A percentile compares a stretch with the other conserved stretches of the same genome.
Evolutionary conservation across 1,139 yeast species (phyloP).

Genomic region (Scheffersomyces insectosa): DNA sequence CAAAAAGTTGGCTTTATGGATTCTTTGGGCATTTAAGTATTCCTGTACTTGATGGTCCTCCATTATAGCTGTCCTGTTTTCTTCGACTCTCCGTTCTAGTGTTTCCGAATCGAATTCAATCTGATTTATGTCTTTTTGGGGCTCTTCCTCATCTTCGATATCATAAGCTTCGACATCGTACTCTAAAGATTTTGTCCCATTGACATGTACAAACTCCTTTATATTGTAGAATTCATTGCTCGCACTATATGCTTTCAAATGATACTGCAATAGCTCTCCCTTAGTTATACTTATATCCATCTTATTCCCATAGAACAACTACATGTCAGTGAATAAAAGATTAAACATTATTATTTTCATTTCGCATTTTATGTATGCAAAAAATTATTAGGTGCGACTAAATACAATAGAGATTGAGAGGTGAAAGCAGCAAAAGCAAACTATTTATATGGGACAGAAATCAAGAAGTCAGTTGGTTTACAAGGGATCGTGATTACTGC

Average conservation of each 20-base stretch:
- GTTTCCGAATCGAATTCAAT: slow-evolving; percentile 21
- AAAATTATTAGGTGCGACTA: no score
- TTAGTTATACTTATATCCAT: slow-evolving; percentile 8
- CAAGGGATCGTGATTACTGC: slow-evolving; percentile 9
- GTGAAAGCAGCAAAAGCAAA: no score
- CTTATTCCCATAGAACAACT: not conserved
- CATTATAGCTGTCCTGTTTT: slow-evolving; percentile 8
- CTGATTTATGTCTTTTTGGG: slow-evolving; percentile 7
- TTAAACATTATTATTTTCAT: no score
- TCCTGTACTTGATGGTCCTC: slow-evolving; percentile 15
- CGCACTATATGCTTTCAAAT: slow-evolving; percentile 1
- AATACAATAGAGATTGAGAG: no score
- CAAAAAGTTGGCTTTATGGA: slow-evolving; percentile 23
- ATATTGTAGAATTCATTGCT: slow-evolving; percentile 3
- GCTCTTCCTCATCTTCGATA: not conserved
- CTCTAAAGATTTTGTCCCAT: slow-evolving; percentile 5
- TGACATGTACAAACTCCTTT: slow-evolving; percentile 8
- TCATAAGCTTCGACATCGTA: not conserved
- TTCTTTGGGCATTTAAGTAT: slow-evolving; percentile 17
- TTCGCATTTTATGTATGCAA: no score
- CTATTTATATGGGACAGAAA: no score
- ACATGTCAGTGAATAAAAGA: no score
- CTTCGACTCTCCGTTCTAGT: slow-evolving; percentile 10
- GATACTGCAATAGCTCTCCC: slow-evolving; percentile 11
- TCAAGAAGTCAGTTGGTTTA: not conserved